Conservation (phyloP, 805 yeast species). For the Aciculoconidium aculeatum region DNA sequence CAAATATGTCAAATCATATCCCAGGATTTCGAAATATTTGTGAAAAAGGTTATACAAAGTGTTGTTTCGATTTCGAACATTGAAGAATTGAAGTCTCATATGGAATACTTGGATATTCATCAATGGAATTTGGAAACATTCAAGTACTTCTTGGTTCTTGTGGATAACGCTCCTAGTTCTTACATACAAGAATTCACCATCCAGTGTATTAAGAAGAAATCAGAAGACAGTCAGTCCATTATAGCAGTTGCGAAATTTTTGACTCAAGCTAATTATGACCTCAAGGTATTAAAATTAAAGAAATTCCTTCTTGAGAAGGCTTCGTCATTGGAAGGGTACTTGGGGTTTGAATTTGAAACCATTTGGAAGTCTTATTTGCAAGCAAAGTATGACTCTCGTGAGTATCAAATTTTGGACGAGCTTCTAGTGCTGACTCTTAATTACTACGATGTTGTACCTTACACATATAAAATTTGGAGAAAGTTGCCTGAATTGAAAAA, state of each 20-base stretch:
- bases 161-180: constrained; percentile 30
- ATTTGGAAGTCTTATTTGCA: constrained; percentile 17
- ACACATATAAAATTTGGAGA: constrained; percentile 15
- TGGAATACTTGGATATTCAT: constrained; percentile 15
- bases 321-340: constrained; percentile 8
- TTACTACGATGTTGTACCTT: constrained; percentile 12
- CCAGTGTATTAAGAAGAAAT: constrained; percentile 14
- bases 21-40: constrained; percentile 19
- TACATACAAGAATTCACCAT: constrained; percentile 22
- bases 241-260: constrained; percentile 18
- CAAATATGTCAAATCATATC: constrained; percentile 14
- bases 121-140: constrained; percentile 28
- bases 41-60: constrained; percentile 30
- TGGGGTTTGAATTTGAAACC: constrained; percentile 11
- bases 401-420: constrained; percentile 14
- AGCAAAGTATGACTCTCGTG: constrained; percentile 9
- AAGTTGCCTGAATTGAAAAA: constrained; percentile 16
- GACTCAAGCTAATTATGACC: constrained; percentile 18
- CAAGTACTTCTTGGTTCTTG: constrained; percentile 26
- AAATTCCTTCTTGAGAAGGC: constrained; percentile 12
- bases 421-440: constrained; percentile 12
- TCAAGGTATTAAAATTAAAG: constrained; percentile 19
- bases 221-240: constrained; percentile 13
- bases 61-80: constrained; percentile 21
- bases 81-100: constrained; percentile 19